Evolutionary conservation across 176 grass and related monocot species (phyloP), one percentile per base, ranked within the genome.

Genomic region (Alopecurus myosuroides): DNA sequence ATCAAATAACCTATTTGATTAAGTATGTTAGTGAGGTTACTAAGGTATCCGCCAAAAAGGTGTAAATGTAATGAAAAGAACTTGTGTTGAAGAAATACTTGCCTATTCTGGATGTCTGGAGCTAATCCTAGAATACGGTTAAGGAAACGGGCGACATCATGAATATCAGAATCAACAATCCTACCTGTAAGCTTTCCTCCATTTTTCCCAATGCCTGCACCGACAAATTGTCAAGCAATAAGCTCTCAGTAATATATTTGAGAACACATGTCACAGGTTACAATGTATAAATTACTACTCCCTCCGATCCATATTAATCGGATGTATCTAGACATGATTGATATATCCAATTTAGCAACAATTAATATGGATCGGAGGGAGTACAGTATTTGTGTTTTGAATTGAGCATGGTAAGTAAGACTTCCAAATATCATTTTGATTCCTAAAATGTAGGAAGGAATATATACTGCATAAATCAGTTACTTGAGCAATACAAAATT

Each of bases 91-190:
- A 45, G 58, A 80, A 58, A 57, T 37, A 89, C 49, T 70, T 78
- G 86, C 95, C 84, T 94, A 79, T 98, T 98, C 80, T 98, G 96
- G 78, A 98, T 94, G 76, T 94, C 84, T 56, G 96, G 93, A 84
- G 91, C 81, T 82, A 98, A 90, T 71, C 96, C 96, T 46, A 98
- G 79, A 91, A 98, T 90, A 71, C 91, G 93, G 62, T 98, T 98
- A 67, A 98, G 91, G 82, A 98, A 98, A 81, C 91, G 93, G 28
- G 85, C 89, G 64, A 98, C 93, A 79, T 98, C 91, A 79, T 98
- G 93, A 88, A 95, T 88, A 84, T 98, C 96, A 70, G 87, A 88
- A 79, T 98, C 96, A 48, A 95, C 31, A 67, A 98, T 98, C 29
- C 93, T 90, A 75, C 96, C 91, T 76, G 96, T 89, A 86, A 94